Evolutionary conservation across 78 protist genomes (phyloP).

Genomic region (Pigoraptor vietnamica): DNA sequence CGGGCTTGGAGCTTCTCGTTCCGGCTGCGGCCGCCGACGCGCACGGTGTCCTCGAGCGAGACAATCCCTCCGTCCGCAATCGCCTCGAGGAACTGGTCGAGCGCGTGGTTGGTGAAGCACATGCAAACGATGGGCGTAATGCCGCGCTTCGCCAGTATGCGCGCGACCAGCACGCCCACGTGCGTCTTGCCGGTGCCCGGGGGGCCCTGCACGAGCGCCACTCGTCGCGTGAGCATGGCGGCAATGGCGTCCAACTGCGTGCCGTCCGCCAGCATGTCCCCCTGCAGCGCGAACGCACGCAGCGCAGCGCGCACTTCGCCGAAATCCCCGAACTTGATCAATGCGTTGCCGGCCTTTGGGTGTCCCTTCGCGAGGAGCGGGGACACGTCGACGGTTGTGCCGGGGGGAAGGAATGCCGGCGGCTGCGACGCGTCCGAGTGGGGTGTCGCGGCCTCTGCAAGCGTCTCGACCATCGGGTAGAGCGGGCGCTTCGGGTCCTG

Average conservation of each 20-base stretch:
- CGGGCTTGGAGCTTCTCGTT: background rate
- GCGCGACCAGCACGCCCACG: background rate
- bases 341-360: too few relatives aligned
- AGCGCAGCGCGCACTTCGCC: too few relatives aligned
- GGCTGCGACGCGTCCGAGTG: too few relatives aligned
- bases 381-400: too few relatives aligned
- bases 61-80: background rate
- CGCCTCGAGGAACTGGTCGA: conserved; percentile 70
- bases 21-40: background rate
- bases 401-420: too few relatives aligned
- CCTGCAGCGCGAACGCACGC: too few relatives aligned
- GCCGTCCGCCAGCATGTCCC: too few relatives aligned
- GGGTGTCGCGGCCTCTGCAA: too few relatives aligned
- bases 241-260: background rate
- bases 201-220: background rate
- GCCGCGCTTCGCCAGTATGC: background rate
- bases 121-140: conserved; percentile 40
- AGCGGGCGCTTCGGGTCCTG: too few relatives aligned
- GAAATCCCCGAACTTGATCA: too few relatives aligned
- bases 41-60: background rate
- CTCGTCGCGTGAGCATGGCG: background rate
- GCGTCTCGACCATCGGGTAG: too few relatives aligned
- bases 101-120: conserved; percentile 85
- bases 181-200: background rate
- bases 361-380: too few relatives aligned